Base-by-base conservation (phyloP, 345 rosid species). In the Gynandropsis gynandra region DNA sequence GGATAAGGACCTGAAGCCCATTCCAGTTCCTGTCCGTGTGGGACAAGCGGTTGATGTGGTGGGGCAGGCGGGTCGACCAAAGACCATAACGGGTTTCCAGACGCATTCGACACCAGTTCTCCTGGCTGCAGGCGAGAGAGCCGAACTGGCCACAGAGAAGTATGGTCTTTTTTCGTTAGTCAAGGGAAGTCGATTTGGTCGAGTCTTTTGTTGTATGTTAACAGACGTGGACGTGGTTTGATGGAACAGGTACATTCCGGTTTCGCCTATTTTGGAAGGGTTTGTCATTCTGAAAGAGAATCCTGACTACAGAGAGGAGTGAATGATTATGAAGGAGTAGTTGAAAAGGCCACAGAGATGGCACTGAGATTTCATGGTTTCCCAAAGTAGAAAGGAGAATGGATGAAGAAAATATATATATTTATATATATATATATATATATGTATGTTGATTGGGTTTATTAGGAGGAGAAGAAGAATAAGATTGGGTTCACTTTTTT, bases 21-120 rank as follows among this genome's bases (percentile, higher is more conserved):
- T 92, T 2, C 75, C 95, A 5, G 85, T 87, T 44, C 94, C 95
- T 10, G 98, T 92, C 45, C 75, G 94, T 42, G 98, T 92, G 33
- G 98, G 98, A 35, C 86, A 92, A 58, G 98, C 97, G 11, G 95
- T 92, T 31, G 98, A 92, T 68, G 95, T 92, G 47, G 98, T 92
- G 11, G 97, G 96, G 12, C 95, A 85, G 70, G 95, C 97, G 20
- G 98, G 98, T 47, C 81, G 90, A 18, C 98, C 98, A 32, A 92
- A 78, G 75, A 81, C 98, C 18, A 87, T 92, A 10, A 92, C 97
- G 0, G 95, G 97, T 52, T 92, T 92, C 79, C 97, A 92, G 75
- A 87, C 98, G 16, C 93, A 87, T 66, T 78, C 87, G 0, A 82
- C 98, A 19, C 98, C 95, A 1, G 93, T 92, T 57, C 97, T 92